Percentiles rank a stretch among this genome's conserved stretches.
phyloP scores from a whole-genome alignment of 106 monocot genomes.

The Vanilla planifolia region DNA sequence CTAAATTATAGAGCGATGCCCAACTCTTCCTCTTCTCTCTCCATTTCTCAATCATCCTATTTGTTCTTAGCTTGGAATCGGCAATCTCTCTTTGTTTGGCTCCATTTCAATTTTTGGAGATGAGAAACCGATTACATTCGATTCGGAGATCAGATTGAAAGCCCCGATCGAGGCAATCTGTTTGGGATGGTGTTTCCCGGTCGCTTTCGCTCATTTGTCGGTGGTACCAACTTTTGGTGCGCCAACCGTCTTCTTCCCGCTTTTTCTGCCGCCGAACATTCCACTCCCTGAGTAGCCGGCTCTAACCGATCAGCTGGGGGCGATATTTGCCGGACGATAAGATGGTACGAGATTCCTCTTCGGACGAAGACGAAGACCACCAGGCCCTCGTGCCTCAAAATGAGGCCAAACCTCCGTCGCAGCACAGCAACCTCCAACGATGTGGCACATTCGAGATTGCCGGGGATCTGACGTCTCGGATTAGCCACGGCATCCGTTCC shows the following conservation, averaged over 20 bases:
- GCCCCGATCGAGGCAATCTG: no score
- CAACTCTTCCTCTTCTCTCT: no score
- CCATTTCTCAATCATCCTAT: no score
- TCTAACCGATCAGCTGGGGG: no score
- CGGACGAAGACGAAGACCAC: conserved; percentile 52
- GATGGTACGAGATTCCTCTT: conserved; percentile 27
- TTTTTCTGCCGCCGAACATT: neutral
- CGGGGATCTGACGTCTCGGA: neutral
- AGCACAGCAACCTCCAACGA: neutral
- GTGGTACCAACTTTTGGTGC: neutral
- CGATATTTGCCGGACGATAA: neutral
- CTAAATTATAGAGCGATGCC: no score
- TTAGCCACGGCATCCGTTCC: conserved; percentile 16
- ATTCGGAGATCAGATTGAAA: no score
- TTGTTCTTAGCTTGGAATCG: no score
- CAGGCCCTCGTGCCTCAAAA: conserved; percentile 40
- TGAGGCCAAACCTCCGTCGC: conserved; percentile 15
- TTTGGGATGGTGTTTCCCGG: neutral
- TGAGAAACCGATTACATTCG: no score
- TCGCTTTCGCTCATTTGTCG: neutral
- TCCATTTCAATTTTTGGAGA: no score
- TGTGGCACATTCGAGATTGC: conserved; percentile 34
- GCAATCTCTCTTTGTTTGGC: no score
- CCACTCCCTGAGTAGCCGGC: no score
- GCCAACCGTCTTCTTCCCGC: neutral